These are phyloP conservation scores for Tremella mesenterica DNA, from an alignment of 768 basidiomycete genomes.

Conservation along the genomic window DNA sequence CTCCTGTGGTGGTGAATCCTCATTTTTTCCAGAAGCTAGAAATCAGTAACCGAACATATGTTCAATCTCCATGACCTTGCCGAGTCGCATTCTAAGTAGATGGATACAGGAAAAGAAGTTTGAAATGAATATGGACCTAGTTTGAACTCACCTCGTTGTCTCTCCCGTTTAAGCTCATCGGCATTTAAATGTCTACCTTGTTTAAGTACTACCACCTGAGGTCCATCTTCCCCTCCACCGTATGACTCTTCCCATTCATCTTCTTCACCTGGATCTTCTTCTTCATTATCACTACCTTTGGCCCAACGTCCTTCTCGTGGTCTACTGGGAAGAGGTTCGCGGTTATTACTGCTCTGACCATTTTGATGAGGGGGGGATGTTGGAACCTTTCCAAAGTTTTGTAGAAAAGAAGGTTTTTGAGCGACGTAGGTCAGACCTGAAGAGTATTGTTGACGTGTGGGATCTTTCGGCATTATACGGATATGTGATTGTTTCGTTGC, in stretches of 20 bases:
- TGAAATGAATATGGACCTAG: too few species aligned
- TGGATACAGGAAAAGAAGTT: too few species aligned
- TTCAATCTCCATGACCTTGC: too few species aligned
- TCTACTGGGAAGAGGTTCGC: constrained; percentile 33
- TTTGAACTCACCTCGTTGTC: constrained; percentile 28
- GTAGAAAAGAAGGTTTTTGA: constrained; percentile 18
- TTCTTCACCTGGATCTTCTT: constrained; percentile 50
- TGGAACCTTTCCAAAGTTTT: constrained; percentile 21
- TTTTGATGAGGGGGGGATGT: constrained; percentile 2
- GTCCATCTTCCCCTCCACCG: constrained; percentile 62
- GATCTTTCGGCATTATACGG: constrained; percentile 5
- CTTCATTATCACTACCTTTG: constrained; percentile 35
- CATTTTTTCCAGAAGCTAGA: constrained; percentile 19
- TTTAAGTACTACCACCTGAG: constrained; percentile 79
- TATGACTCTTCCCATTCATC: constrained; percentile 53
- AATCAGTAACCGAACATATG: background rate
- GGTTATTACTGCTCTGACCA: constrained; percentile 5
- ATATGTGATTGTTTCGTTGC: background rate
- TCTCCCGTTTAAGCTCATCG: constrained; percentile 62
- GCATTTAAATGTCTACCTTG: constrained; percentile 78
- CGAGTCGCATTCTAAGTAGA: too few species aligned
- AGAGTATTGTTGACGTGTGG: constrained; percentile 8
- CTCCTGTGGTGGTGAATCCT: constrained; percentile 9
- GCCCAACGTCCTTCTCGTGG: constrained; percentile 41
- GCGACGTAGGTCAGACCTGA: constrained; percentile 20